phyloP scores from a whole-genome alignment of 805 yeast species.

The Kazachstania bromeliacearum region DNA sequence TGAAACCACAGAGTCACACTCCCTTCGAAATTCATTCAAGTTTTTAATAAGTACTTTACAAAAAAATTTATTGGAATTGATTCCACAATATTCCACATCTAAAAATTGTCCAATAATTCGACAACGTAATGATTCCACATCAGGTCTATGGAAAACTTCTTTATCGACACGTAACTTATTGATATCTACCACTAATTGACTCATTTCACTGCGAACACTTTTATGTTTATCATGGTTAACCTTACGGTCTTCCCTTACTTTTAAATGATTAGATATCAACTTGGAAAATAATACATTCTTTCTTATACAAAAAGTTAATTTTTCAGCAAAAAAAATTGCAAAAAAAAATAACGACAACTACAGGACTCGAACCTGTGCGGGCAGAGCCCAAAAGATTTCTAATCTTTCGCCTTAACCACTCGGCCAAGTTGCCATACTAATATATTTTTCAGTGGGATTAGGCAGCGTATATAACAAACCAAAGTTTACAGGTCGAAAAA shows the following conservation, averaged over 20 bases:
- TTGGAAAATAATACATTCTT: no score
- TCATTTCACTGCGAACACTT: no score
- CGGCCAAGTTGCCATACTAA: slow-evolving; percentile 42
- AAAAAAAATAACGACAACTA: slow-evolving; percentile 50
- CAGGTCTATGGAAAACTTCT: neutral
- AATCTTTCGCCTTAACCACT: slow-evolving; percentile 58
- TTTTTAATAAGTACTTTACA: slow-evolving; percentile 3
- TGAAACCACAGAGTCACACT: neutral
- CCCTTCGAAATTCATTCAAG: neutral
- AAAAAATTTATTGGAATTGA: slow-evolving; percentile 1
- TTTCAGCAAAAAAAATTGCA: no score
- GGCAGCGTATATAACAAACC: no score
- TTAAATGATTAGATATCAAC: neutral
- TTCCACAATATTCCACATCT: slow-evolving; percentile 8
- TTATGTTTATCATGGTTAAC: no score
- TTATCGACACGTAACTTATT: slow-evolving; percentile 1
- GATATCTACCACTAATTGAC: slow-evolving; percentile 9
- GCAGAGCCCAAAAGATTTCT: slow-evolving; percentile 48
- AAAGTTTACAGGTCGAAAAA: no score
- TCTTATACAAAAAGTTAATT: no score
- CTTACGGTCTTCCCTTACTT: neutral
- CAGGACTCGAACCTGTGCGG: slow-evolving; percentile 65
- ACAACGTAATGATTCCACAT: slow-evolving; percentile 4
- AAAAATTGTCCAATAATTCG: slow-evolving; percentile 12
- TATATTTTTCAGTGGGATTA: no score